These are phyloP conservation scores for Neodidymelliopsis sp. DNA, from an alignment of 2,329 filamentous ascomycete species.

Conservation along the genomic window DNA sequence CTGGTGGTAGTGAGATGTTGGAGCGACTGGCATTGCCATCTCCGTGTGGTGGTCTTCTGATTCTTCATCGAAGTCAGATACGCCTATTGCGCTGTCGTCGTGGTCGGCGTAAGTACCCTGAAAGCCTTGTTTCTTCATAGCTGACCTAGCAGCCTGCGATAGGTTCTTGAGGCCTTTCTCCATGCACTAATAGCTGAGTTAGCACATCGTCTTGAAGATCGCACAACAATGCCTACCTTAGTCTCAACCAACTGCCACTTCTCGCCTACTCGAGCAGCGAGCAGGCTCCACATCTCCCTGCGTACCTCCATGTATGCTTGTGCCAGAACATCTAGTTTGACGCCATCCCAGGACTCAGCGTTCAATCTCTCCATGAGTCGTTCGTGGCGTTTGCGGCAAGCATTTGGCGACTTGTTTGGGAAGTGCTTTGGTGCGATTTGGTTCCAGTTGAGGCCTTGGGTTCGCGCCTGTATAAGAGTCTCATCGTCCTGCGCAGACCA, in stretches of 20 bases:
- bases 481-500: conserved; percentile 81
- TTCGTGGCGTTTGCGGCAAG: conserved; percentile 89
- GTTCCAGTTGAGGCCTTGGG: conserved; percentile 81
- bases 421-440: conserved; percentile 81
- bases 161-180: conserved; percentile 84
- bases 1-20: conserved; percentile 28
- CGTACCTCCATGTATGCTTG: conserved; percentile 81
- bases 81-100: conserved; percentile 75
- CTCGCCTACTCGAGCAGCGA: conserved; percentile 68
- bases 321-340: conserved; percentile 76
- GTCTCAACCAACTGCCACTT: conserved; percentile 75
- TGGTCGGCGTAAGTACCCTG: conserved; percentile 54
- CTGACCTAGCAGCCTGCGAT: conserved; percentile 71
- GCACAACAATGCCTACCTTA: conserved; percentile 64
- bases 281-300: conserved; percentile 79
- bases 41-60: conserved; percentile 43
- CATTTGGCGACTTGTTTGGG: conserved; percentile 77
- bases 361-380: conserved; percentile 77
- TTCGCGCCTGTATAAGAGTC: conserved; percentile 73
- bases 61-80: conserved; percentile 59
- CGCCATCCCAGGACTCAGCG: conserved; percentile 78
- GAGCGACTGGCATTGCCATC: conserved; percentile 33
- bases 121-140: conserved; percentile 66
- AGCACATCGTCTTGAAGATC: conserved; percentile 9
- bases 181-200: conserved; percentile 69